Base-by-base conservation (phyloP, 257 asterid species). In the Rubia yunnanensis region DNA sequence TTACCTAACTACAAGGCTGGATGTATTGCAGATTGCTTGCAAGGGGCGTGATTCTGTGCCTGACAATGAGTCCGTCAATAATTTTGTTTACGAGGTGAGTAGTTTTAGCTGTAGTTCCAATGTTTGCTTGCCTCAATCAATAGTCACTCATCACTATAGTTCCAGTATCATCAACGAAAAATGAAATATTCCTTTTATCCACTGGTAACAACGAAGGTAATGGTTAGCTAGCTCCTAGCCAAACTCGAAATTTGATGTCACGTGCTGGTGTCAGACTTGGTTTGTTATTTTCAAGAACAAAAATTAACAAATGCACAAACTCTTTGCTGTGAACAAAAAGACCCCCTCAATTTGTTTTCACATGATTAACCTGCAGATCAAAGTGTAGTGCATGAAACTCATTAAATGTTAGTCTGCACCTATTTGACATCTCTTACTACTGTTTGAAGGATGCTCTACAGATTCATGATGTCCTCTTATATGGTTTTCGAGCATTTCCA, bases 11-110 rank as follows among this genome's bases (percentile, higher is more conserved):
- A 69, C 36, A 9, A 15, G 56, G 71, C 53, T 75, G 35, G 24
- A 68, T 68, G 55, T 65, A 63, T 70, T 72, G 72, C 73, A 94
- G 99, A 88, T 94, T 81, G 85, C 88, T 46, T 94, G 99, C 85
- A 94, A 80, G 83, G 99, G 99, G 60, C 98, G 96, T 68, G 96
- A 88, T 85, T 86, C 99, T 62, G 95, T 86, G 65, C 99, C 99
- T 17, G 98, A 94, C 72, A 90, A 81, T 50, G 96, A 88, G 79
- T 78, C 83, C 39, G 99, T 94, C 64, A 94, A 94, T 81, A 70
- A 67, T 64, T 94, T 94, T 81, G 88, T 88, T 68, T 80, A 83
- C 58, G 99, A 94, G 96, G 99, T 91, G 78, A 65, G 70, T 75
- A 50, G 24, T 63, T 48, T 22, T 35, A 22, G 50, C 22, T 20